Evolutionary conservation across 345 rosid genomes (phyloP).

Genomic region (Arabis alpina): DNA sequence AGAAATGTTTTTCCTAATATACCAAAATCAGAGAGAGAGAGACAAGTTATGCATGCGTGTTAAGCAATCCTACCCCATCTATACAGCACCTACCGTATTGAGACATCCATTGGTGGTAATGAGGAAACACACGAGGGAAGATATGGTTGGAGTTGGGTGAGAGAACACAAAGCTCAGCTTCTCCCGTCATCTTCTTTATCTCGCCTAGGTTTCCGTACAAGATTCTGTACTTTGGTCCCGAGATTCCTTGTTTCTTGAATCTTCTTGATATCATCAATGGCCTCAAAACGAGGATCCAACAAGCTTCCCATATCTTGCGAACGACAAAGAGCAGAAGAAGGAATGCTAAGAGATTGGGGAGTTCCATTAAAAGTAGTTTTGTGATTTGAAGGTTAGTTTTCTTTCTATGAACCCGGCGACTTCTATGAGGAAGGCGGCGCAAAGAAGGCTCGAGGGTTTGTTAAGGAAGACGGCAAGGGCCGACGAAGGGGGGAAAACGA

Average conservation of each 20-base stretch:
- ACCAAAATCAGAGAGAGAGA: neutral
- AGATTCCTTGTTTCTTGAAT: constrained; percentile 28
- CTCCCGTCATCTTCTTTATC: constrained; percentile 5
- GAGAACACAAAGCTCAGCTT: constrained; percentile 1
- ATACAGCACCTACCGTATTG: constrained; percentile 4
- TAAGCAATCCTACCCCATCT: no score
- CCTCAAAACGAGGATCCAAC: constrained; percentile 11
- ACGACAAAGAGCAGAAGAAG: neutral
- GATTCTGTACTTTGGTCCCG: constrained; percentile 10
- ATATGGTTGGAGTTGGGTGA: constrained; percentile 4
- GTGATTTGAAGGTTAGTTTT: no score
- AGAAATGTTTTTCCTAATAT: constrained; percentile 44
- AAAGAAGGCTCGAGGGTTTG: no score
- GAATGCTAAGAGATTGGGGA: neutral
- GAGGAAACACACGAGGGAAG: constrained; percentile 27
- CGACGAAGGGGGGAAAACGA: no score
- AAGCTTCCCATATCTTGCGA: constrained; percentile 16
- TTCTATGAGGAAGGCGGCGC: no score
- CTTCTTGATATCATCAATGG: constrained; percentile 10
- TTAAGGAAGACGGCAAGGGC: no score
- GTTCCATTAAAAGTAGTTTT: neutral
- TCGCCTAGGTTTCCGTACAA: constrained; percentile 10
- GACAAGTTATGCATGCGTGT: neutral
- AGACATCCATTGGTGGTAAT: constrained; percentile 17
- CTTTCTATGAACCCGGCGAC: no score